phyloP scores from a whole-genome alignment of 2,329 filamentous ascomycete species.

The Xylariales sp. region DNA sequence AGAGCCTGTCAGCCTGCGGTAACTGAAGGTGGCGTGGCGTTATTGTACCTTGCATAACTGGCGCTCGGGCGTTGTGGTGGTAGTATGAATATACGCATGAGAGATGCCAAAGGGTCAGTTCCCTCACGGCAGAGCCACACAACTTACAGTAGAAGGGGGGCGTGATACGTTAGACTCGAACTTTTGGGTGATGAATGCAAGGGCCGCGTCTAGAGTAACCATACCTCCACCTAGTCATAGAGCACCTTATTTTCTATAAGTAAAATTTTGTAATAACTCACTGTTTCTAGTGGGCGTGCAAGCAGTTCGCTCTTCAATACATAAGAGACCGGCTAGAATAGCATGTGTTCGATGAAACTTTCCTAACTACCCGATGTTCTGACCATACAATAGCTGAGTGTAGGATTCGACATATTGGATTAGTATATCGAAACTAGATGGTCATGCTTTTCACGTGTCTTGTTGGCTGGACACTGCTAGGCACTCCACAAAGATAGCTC shows the following conservation, averaged over 20 bases:
- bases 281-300: neutral
- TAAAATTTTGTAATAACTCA: neutral
- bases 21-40: conserved; percentile 5
- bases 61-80: neutral
- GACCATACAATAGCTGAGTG: neutral
- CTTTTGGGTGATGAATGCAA: neutral
- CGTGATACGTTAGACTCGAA: too few relatives aligned
- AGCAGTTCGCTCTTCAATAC: neutral
- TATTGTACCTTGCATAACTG: conserved; percentile 13
- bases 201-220: neutral
- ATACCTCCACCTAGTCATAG: neutral
- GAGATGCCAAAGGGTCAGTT: neutral
- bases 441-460: too few relatives aligned
- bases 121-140: neutral
- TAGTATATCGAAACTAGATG: too few relatives aligned
- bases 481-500: too few relatives aligned
- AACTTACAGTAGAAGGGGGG: too few relatives aligned
- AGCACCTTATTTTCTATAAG: neutral
- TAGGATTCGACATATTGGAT: too few relatives aligned
- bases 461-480: too few relatives aligned
- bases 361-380: neutral
- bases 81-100: neutral
- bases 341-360: neutral
- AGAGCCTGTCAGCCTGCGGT: neutral
- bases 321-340: neutral